phyloP scores from a whole-genome alignment of 306 rosid genomes.

The Glycine latifolia region DNA sequence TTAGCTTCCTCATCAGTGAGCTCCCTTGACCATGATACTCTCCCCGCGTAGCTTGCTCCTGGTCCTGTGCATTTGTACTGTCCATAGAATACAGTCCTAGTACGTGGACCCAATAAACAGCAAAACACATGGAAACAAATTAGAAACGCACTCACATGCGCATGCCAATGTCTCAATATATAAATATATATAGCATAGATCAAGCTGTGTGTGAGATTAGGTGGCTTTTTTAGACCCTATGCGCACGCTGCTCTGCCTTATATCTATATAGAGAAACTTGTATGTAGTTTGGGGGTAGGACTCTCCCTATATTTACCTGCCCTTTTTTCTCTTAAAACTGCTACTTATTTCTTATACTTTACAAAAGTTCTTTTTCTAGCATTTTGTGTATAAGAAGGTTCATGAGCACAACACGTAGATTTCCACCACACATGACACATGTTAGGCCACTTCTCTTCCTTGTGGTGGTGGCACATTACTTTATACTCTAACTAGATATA shows the following conservation, averaged over 20 bases:
- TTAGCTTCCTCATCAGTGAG: conserved; percentile 71
- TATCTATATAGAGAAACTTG: conserved; percentile 9
- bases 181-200: background rate
- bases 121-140: conserved; percentile 10
- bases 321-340: background rate
- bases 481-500: background rate
- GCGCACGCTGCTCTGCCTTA: background rate
- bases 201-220: conserved; percentile 18
- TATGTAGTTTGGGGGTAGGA: conserved; percentile 10
- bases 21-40: conserved; percentile 83
- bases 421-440: conserved; percentile 18
- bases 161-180: conserved; percentile 41
- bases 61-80: conserved; percentile 79
- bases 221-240: conserved; percentile 31
- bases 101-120: conserved; percentile 39
- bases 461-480: too few species aligned
- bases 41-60: conserved; percentile 71
- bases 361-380: background rate
- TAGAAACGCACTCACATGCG: conserved; percentile 46
- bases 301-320: conserved; percentile 13
- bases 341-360: conserved; percentile 32
- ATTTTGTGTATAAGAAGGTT: conserved; percentile 38
- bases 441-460: background rate
- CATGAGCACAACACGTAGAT: conserved; percentile 60
- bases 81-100: conserved; percentile 81